These are phyloP conservation scores for Isatis tinctoria DNA, from an alignment of 345 rosid genomes.

Conservation along the genomic window DNA sequence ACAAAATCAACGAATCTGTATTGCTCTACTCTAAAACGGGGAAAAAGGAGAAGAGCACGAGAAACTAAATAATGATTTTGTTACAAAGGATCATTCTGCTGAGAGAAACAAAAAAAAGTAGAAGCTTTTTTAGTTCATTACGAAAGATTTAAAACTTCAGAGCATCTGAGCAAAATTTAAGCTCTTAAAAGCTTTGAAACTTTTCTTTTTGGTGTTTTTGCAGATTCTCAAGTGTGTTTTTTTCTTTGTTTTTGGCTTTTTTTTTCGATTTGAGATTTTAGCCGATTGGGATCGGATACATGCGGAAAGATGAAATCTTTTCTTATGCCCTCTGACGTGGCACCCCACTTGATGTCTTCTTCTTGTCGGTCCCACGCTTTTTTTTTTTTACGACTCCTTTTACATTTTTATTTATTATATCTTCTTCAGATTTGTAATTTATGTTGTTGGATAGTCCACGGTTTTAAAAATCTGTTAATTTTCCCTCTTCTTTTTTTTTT, in stretches of 20 bases:
- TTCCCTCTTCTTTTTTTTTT: not conserved
- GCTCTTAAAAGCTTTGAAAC: constrained; percentile 23
- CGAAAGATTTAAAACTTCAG: not conserved
- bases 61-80: constrained; percentile 10
- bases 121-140: not conserved
- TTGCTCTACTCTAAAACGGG: constrained; percentile 13
- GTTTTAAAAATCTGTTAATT: not conserved
- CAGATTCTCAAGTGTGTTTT: constrained; percentile 15
- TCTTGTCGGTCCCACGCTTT: constrained; percentile 27
- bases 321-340: constrained; percentile 33
- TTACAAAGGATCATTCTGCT: not conserved
- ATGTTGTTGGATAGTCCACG: not conserved
- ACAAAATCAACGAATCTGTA: constrained; percentile 5
- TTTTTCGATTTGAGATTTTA: constrained; percentile 12
- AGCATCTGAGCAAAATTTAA: not conserved
- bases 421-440: not conserved
- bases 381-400: not conserved
- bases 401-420: not conserved
- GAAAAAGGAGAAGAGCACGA: not conserved
- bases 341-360: constrained; percentile 32
- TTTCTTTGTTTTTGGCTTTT: not conserved
- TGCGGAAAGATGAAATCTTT: constrained; percentile 29
- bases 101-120: not conserved
- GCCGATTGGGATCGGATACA: constrained; percentile 29
- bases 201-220: constrained; percentile 4